phyloP scores from a whole-genome alignment of 1,139 yeast genomes.

The Candida neerlandica region DNA sequence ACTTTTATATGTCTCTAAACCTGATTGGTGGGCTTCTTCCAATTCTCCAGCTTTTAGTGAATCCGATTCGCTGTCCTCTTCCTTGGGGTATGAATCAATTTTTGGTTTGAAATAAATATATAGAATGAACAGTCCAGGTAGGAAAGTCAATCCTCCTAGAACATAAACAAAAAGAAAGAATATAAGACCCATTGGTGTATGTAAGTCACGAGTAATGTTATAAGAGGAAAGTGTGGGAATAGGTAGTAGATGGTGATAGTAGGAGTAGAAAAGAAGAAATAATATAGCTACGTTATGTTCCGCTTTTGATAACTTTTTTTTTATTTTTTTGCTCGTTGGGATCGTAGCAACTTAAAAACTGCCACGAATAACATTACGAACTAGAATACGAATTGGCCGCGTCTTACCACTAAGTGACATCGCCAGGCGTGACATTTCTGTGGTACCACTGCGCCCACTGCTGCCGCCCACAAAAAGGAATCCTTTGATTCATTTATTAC shows the following conservation, averaged over 20 bases:
- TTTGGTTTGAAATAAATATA: not conserved
- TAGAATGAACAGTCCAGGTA: not conserved
- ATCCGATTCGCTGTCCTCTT: not conserved
- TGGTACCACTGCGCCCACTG: too few relatives aligned
- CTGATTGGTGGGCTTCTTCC: slow-evolving; percentile 59
- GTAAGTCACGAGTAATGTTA: not conserved
- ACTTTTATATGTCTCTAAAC: slow-evolving; percentile 63
- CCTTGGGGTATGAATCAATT: not conserved
- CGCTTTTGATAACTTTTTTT: not conserved
- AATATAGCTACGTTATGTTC: not conserved
- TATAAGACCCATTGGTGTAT: not conserved
- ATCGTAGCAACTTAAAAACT: not conserved
- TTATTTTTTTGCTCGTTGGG: not conserved
- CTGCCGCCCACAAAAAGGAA: too few relatives aligned
- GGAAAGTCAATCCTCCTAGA: slow-evolving; percentile 2
- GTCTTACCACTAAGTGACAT: too few relatives aligned
- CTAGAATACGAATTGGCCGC: too few relatives aligned
- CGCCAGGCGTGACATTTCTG: too few relatives aligned
- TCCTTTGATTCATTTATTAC: too few relatives aligned
- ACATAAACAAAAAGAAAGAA: slow-evolving; percentile 1
- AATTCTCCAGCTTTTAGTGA: slow-evolving; percentile 53
- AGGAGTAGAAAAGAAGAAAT: not conserved
- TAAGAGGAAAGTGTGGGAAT: not conserved
- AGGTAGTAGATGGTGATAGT: not conserved
- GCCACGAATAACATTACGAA: too few relatives aligned